Evolutionary conservation across 768 basidiomycete species (phyloP).

Genomic region (Lactarius hatsudake): DNA sequence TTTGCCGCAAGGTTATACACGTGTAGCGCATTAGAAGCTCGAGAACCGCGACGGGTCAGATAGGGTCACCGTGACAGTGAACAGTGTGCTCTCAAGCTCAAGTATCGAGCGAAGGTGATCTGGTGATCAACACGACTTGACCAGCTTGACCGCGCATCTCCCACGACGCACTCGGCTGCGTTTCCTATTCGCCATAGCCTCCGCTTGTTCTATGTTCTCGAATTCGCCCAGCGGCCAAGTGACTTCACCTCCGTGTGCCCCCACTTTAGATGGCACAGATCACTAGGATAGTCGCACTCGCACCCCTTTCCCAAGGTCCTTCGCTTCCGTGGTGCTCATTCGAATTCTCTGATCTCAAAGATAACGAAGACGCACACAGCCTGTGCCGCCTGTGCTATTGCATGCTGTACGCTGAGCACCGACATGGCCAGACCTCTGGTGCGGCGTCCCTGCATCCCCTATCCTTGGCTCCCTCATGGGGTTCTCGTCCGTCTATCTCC

Average conservation of each 20-base stretch:
- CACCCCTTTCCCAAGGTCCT: neutral
- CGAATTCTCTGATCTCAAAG: neutral
- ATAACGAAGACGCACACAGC: neutral
- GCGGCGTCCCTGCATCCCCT: neutral
- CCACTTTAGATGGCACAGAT: neutral
- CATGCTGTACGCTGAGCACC: neutral
- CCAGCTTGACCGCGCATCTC: neutral
- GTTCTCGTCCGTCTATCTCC: neutral
- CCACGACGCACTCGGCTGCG: neutral
- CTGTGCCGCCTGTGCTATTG: neutral
- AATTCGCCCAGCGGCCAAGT: neutral
- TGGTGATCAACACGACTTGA: neutral
- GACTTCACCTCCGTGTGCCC: neutral
- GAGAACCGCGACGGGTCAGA: neutral
- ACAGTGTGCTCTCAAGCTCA: too few species aligned
- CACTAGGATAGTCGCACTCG: neutral
- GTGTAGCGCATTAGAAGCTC: neutral
- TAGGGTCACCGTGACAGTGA: neutral
- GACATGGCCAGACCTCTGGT: neutral
- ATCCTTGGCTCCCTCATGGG: neutral
- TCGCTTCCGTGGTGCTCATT: neutral
- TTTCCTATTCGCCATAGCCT: neutral
- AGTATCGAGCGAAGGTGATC: too few species aligned
- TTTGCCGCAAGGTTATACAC: neutral
- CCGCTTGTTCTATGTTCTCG: neutral